Percentiles rank a stretch among this genome's conserved stretches.
phyloP scores from a whole-genome alignment of 2,329 filamentous ascomycete species.

The Cercospora sesami region DNA sequence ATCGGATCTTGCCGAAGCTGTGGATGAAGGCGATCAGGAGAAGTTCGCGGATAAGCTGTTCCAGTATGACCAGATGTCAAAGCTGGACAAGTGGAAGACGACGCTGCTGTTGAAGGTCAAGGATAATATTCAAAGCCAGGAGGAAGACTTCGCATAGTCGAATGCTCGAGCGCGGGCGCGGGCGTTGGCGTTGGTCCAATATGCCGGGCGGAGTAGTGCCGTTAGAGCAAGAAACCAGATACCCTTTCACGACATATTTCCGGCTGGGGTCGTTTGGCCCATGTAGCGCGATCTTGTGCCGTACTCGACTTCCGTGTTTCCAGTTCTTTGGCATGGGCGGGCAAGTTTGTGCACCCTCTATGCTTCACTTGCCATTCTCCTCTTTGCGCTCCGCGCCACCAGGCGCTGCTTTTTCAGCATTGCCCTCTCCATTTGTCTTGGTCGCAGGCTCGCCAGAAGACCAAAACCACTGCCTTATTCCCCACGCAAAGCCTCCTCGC shows the following conservation, averaged over 20 bases:
- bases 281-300: neutral
- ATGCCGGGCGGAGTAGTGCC: neutral
- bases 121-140: conserved; percentile 72
- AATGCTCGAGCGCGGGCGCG: neutral
- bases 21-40: conserved; percentile 78
- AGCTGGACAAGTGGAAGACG: conserved; percentile 97
- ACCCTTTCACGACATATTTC: conserved; percentile 3
- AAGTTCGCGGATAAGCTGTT: conserved; percentile 82
- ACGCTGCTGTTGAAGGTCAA: conserved; percentile 80
- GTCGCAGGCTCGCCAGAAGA: conserved; percentile 7
- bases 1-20: conserved; percentile 69
- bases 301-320: too few species aligned
- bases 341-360: neutral
- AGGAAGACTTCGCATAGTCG: conserved; percentile 64
- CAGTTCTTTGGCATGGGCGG: neutral
- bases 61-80: conserved; percentile 87
- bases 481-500: conserved; percentile 31
- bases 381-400: neutral
- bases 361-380: neutral
- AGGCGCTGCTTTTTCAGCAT: neutral
- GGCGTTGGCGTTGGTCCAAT: neutral
- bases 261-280: neutral
- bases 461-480: conserved; percentile 29
- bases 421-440: neutral
- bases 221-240: conserved; percentile 4